phyloP scores from a whole-genome alignment of 805 yeast genomes.

The Pichia exigua region DNA sequence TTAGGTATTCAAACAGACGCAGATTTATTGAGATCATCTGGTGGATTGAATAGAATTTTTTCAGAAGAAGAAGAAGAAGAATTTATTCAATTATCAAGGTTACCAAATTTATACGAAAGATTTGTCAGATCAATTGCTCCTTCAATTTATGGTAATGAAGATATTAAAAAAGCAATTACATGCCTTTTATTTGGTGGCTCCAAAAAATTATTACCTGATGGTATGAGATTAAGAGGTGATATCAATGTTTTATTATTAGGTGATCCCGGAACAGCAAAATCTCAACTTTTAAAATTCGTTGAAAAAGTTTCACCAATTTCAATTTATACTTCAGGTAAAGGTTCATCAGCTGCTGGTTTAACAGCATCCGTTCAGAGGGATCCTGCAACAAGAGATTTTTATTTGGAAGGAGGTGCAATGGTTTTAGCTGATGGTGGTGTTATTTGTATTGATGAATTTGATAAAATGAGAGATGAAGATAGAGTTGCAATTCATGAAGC shows the following conservation, averaged over 20 bases:
- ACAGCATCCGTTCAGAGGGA: constrained; percentile 97
- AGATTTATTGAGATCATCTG: constrained; percentile 39
- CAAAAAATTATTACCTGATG: constrained; percentile 86
- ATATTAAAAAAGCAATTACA: constrained; percentile 87
- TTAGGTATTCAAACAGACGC: constrained; percentile 82
- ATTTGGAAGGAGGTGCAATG: constrained; percentile 99
- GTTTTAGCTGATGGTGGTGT: constrained; percentile 99
- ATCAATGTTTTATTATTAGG: constrained; percentile 88
- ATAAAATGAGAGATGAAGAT: constrained; percentile 98
- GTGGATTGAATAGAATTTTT: constrained; percentile 43
- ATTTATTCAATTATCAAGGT: constrained; percentile 69
- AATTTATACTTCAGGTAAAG: constrained; percentile 96
- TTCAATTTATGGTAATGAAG: constrained; percentile 88
- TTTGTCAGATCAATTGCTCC: constrained; percentile 91
- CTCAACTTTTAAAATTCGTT: constrained; percentile 89
- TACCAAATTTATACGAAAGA: constrained; percentile 79
- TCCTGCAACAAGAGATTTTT: constrained; percentile 79
- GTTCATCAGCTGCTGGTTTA: constrained; percentile 98
- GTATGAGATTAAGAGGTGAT: constrained; percentile 95
- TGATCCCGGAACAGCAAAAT: constrained; percentile 99
- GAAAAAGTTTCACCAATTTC: constrained; percentile 93
- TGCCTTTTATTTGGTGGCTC: constrained; percentile 94
- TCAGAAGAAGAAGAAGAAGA: constrained; percentile 93
- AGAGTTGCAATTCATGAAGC: constrained; percentile 99
- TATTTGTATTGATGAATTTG: constrained; percentile 98